Conservation (phyloP, 2,329 filamentous ascomycete genomes). For the Thermomyces lanuginosus region DNA sequence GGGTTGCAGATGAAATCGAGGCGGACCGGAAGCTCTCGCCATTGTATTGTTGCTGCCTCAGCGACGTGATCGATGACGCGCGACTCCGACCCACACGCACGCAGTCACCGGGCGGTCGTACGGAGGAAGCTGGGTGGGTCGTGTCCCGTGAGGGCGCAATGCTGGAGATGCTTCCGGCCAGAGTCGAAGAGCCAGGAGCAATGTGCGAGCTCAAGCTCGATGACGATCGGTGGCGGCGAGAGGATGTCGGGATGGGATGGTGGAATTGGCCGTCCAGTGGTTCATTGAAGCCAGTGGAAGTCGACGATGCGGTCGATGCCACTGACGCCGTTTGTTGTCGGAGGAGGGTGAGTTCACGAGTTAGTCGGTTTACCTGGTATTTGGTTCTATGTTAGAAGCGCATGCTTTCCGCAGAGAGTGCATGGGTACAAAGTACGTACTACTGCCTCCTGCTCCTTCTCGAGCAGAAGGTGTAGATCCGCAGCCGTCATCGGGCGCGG, state of each 20-base stretch:
- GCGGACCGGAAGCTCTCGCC: constrained; percentile 16
- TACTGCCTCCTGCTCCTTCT: constrained; percentile 90
- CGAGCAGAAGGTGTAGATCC: constrained; percentile 74
- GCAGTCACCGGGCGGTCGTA: constrained; percentile 14
- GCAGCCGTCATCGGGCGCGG: constrained; percentile 75
- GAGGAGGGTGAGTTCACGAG: constrained; percentile 72
- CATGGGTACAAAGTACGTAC: constrained; percentile 35
- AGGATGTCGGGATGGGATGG: constrained; percentile 38
- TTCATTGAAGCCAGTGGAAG: constrained; percentile 36
- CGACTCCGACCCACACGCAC: constrained; percentile 21
- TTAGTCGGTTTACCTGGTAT: constrained; percentile 71
- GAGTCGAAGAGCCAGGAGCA: constrained; percentile 18
- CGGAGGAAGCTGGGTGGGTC: constrained; percentile 12
- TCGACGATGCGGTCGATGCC: constrained; percentile 43
- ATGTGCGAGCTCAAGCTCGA: constrained; percentile 36
- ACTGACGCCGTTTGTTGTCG: constrained; percentile 51
- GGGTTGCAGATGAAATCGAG: constrained; percentile 11
- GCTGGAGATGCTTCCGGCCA: constrained; percentile 23
- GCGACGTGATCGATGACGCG: constrained; percentile 26
- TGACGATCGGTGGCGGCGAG: constrained; percentile 40
- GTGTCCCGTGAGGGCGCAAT: constrained; percentile 29
- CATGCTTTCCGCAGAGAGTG: not conserved
- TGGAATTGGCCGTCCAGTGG: constrained; percentile 32
- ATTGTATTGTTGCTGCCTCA: constrained; percentile 17
- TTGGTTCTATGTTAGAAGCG: not conserved